phyloP scores from a whole-genome alignment of 2,329 filamentous ascomycete genomes.

The Paraphoma sp. region DNA sequence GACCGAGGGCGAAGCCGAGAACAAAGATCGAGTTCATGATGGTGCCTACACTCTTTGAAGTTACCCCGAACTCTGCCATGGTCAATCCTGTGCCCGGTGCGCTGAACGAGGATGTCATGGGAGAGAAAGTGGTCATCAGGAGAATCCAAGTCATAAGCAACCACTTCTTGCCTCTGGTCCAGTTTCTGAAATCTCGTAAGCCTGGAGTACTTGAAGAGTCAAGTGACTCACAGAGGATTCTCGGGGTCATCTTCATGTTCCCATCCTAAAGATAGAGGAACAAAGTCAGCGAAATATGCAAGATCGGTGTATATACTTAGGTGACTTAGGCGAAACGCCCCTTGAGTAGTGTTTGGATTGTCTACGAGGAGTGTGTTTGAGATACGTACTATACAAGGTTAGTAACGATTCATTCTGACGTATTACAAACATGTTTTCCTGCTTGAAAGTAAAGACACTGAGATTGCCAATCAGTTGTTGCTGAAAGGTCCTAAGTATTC shows the following conservation, averaged over 20 bases:
- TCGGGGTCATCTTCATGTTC: slow-evolving; percentile 26
- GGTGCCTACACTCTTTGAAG: slow-evolving; percentile 5
- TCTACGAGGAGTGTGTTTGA: too few relatives aligned
- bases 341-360: too few relatives aligned
- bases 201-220: neutral
- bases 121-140: slow-evolving; percentile 29
- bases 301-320: too few relatives aligned
- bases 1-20: slow-evolving; percentile 56
- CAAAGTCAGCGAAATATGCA: too few relatives aligned
- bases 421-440: too few relatives aligned
- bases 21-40: slow-evolving; percentile 42
- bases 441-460: too few relatives aligned
- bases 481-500: too few relatives aligned
- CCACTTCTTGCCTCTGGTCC: slow-evolving; percentile 28
- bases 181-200: slow-evolving; percentile 10
- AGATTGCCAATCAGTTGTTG: too few relatives aligned
- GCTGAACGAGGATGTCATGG: slow-evolving; percentile 32
- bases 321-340: too few relatives aligned
- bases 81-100: slow-evolving; percentile 27
- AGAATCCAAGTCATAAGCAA: slow-evolving; percentile 19
- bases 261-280: too few relatives aligned
- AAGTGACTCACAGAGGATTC: slow-evolving; percentile 22
- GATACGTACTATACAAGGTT: too few relatives aligned
- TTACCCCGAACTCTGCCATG: slow-evolving; percentile 12
- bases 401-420: too few relatives aligned